Evolutionary conservation across 1,284 basidiomycete species (phyloP), one percentile per base, ranked within the genome.

Genomic region (Grifola frondosa): DNA sequence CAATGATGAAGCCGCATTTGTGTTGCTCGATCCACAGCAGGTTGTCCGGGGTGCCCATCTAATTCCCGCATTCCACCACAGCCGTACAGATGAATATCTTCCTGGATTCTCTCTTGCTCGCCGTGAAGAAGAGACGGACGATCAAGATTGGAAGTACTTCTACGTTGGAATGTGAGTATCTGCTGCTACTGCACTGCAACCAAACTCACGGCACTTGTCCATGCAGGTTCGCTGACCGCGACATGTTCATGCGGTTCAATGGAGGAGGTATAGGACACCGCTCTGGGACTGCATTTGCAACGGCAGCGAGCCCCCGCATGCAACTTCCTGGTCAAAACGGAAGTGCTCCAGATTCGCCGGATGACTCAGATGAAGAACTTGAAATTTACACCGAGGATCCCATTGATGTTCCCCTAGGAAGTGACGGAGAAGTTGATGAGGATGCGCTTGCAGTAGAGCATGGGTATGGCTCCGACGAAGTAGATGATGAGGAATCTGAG

Each of bases 11-110:
- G 48, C 50, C 10, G 60, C 68, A 0, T 75, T 71, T 52, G 65
- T 65, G 1, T 74, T 74, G 42, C 38, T 74, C 3, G 61, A 70
- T 44, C 71, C 70, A 0, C 30, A 43, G 0, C 48, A 60, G 3
- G 54, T 74, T 24, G 50, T 73, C n/a, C 59, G 60, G 3, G 65
- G 55, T 0, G 52, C 49, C 19, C 73, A 75, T 43, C 49, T 71
- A 1, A 62, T 71, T 24, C 69, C 67, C 3, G 57, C 50, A 0
- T 71, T 70, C 44, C 12, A 19, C 1, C 33, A 54, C 29, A 65
- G 63, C 3, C 35, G 25, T 1, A 67, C 65, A 0, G 21, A 16
- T 0, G 36, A 45, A 1, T 23, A 53, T 7, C 42, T 68, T 1
- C 11, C 21, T 3, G 23, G 16, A 2, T 44, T 44, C 5, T 65